These are phyloP conservation scores for Amaranthus hypochondriacus DNA, from an alignment of 148 eudicot species.

Conservation along the genomic window DNA sequence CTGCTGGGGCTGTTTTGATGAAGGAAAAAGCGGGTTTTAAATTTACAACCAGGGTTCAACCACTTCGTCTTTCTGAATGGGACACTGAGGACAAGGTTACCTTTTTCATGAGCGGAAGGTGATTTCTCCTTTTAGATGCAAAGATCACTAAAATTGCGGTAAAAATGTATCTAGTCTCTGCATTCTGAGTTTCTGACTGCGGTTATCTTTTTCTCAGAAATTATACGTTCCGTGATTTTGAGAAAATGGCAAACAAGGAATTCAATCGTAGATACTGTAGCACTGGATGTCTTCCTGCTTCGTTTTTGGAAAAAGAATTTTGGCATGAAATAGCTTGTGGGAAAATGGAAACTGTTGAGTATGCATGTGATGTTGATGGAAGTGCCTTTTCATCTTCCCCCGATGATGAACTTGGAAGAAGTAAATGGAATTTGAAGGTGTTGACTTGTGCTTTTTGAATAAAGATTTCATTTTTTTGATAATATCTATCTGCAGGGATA, in stretches of 20 bases:
- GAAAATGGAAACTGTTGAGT: constrained; percentile 90
- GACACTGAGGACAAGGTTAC: constrained; percentile 90
- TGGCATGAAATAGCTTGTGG: constrained; percentile 96
- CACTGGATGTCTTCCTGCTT: constrained; percentile 77
- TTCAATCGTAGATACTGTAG: constrained; percentile 86
- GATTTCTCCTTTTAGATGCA: constrained; percentile 17
- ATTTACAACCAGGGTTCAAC: constrained; percentile 93
- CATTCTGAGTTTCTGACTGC: constrained; percentile 29
- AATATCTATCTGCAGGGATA: no score
- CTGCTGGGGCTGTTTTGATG: constrained; percentile 89
- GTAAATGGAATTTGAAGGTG: constrained; percentile 98
- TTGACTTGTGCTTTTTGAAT: constrained; percentile 13
- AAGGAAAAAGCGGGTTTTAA: constrained; percentile 86
- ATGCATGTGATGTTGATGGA: constrained; percentile 99
- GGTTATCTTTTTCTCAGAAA: constrained; percentile 48
- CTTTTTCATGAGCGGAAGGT: constrained; percentile 97
- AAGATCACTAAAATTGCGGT: constrained; percentile 3
- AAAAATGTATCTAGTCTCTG: background rate
- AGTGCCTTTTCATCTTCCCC: constrained; percentile 97
- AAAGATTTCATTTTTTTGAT: background rate
- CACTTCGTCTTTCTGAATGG: constrained; percentile 97
- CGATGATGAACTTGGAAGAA: constrained; percentile 79
- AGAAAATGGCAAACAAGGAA: constrained; percentile 97
- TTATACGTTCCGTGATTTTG: constrained; percentile 87
- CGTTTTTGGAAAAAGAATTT: constrained; percentile 90